Percentiles rank a stretch among this genome's conserved stretches.
phyloP scores from a whole-genome alignment of 805 yeast genomes.

The Komagataella kurtzmanii region DNA sequence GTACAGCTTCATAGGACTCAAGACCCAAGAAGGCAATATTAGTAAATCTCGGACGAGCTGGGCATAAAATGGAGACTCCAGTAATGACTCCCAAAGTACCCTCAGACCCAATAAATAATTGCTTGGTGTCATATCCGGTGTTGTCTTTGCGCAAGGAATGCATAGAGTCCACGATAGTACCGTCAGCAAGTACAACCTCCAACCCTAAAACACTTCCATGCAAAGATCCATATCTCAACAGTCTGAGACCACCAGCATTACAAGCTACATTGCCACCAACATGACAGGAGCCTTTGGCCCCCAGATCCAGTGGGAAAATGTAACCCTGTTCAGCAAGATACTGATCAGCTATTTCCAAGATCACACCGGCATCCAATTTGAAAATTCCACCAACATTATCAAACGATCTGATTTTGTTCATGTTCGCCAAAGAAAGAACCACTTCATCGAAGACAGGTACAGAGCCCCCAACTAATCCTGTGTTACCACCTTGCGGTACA shows the following conservation, averaged over 20 bases:
- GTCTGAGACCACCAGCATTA: constrained; percentile 89
- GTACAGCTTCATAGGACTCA: constrained; percentile 72
- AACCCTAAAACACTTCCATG: constrained; percentile 88
- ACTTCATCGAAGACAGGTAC: constrained; percentile 88
- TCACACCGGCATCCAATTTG: constrained; percentile 84
- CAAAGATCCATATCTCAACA: constrained; percentile 78
- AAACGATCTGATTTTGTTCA: constrained; percentile 74
- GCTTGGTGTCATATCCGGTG: constrained; percentile 90
- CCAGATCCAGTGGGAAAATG: constrained; percentile 86
- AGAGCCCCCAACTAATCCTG: constrained; percentile 93
- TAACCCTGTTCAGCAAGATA: constrained; percentile 70
- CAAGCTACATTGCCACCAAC: constrained; percentile 93
- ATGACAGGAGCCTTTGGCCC: constrained; percentile 95
- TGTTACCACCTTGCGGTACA: constrained; percentile 96
- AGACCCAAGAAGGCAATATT: constrained; percentile 86
- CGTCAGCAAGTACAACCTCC: constrained; percentile 88
- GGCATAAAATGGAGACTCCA: constrained; percentile 81
- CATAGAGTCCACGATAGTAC: constrained; percentile 68
- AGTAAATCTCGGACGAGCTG: constrained; percentile 72
- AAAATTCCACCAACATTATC: constrained; percentile 75
- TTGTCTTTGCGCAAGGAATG: constrained; percentile 85
- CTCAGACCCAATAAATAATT: constrained; percentile 85
- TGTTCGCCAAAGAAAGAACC: constrained; percentile 49
- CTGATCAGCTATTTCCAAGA: constrained; percentile 74
- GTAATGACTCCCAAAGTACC: constrained; percentile 89